Conservation (phyloP, 805 yeast species). For the Groenewaldozyma salmanticensis region DNA sequence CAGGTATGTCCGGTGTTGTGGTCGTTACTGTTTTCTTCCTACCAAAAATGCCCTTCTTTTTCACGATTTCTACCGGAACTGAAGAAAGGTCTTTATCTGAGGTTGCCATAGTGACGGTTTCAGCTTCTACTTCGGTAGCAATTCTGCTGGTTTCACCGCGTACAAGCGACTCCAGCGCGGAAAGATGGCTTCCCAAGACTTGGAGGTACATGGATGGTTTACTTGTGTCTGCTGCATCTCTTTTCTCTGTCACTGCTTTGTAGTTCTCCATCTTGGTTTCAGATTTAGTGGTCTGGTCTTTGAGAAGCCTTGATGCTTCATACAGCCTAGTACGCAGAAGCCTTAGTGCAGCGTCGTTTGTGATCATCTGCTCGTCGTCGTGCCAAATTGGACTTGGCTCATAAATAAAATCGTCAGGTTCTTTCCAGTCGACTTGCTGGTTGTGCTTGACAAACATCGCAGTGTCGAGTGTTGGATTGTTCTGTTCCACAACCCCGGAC, state of each 20-base stretch:
- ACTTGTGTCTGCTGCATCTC: conserved; percentile 33
- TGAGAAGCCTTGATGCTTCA: conserved; percentile 23
- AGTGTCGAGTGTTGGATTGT: conserved; percentile 65
- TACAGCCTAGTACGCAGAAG: conserved; percentile 28
- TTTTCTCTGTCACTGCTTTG: conserved; percentile 28
- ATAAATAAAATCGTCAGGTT: conserved; percentile 76
- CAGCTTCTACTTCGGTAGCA: conserved; percentile 75
- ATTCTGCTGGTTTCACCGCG: conserved; percentile 66
- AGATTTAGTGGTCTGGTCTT: conserved; percentile 11
- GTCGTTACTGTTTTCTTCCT: conserved; percentile 10
- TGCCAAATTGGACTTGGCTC: conserved; percentile 94
- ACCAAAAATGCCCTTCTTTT: conserved; percentile 55
- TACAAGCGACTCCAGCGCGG: conserved; percentile 49
- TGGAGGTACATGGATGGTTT: conserved; percentile 26
- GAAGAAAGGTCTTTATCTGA: conserved; percentile 43
- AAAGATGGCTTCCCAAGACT: conserved; percentile 38
- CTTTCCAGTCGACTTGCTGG: conserved; percentile 54
- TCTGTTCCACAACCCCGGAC: conserved; percentile 52
- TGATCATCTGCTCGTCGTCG: conserved; percentile 71
- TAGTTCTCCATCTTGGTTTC: conserved; percentile 13
- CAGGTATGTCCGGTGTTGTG: conserved; percentile 5
- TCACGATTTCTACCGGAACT: conserved; percentile 23
- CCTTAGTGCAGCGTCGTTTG: conserved; percentile 33
- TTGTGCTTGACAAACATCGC: conserved; percentile 93
- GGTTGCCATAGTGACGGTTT: conserved; percentile 78